phyloP scores from a whole-genome alignment of 306 rosid genomes.

The Chamaecrista fasciculata region DNA sequence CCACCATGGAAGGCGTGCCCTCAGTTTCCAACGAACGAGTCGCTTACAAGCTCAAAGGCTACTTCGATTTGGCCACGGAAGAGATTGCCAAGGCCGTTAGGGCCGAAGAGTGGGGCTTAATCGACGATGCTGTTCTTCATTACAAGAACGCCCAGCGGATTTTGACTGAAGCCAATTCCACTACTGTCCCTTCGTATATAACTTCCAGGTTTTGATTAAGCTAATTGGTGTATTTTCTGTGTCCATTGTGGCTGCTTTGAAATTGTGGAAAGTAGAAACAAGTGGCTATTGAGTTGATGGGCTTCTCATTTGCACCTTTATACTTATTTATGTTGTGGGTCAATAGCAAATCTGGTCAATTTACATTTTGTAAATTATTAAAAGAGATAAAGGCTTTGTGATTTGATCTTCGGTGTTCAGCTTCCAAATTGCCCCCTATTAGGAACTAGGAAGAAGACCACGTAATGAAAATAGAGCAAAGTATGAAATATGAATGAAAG shows the following conservation, averaged over 20 bases:
- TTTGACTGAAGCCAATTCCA: constrained; percentile 76
- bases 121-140: constrained; percentile 77
- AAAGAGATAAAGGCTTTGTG: background rate
- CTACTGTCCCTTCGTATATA: constrained; percentile 72
- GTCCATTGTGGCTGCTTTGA: background rate
- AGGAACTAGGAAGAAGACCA: no score
- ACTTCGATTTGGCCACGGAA: constrained; percentile 78
- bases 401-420: constrained; percentile 8
- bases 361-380: background rate
- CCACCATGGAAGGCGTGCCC: constrained; percentile 55
- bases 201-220: constrained; percentile 47
- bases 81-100: constrained; percentile 93
- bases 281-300: background rate
- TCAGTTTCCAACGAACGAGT: constrained; percentile 81
- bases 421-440: constrained; percentile 20
- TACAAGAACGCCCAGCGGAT: constrained; percentile 76
- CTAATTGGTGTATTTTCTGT: background rate
- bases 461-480: no score
- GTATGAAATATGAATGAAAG: no score
- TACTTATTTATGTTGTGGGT: background rate
- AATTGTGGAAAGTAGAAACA: background rate
- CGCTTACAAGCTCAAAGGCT: constrained; percentile 88
- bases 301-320: background rate
- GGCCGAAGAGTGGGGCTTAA: constrained; percentile 94
- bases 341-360: background rate